phyloP scores from a whole-genome alignment of 78 protist genomes.

The Goniomonas avonlea region DNA sequence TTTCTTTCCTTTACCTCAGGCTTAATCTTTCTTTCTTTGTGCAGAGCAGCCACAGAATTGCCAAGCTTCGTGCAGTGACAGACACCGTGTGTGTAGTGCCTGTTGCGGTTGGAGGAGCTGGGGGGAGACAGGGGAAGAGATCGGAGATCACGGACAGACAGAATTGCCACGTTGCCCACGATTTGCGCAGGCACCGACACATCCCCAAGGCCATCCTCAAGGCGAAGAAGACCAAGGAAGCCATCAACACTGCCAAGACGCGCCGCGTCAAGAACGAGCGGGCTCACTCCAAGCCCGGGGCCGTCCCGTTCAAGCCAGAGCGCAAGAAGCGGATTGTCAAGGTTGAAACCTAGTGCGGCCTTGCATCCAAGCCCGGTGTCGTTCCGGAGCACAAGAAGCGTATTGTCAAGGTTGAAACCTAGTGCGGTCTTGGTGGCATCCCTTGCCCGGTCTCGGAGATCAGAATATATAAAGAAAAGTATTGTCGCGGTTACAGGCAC shows the following conservation, averaged over 20 bases:
- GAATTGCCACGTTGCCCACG: too few species aligned
- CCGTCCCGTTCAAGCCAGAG: slow-evolving; percentile 13
- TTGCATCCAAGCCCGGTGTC: slow-evolving; percentile 7
- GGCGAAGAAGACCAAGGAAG: slow-evolving; percentile 22
- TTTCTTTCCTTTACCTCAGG: too few species aligned
- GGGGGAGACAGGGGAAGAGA: too few species aligned
- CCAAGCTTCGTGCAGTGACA: too few species aligned
- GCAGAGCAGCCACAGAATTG: too few species aligned
- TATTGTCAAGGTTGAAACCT: slow-evolving; percentile 1
- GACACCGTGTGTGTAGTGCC: too few species aligned
- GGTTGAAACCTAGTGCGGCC: too few species aligned
- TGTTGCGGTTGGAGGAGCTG: background rate
- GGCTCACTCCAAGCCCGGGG: background rate
- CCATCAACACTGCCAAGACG: background rate
- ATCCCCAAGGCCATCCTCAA: slow-evolving; percentile 36
- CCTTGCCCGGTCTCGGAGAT: slow-evolving; percentile 18
- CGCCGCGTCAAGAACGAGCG: slow-evolving; percentile 7
- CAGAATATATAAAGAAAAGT: background rate
- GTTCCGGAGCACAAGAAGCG: slow-evolving; percentile 1
- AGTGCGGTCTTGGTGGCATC: too few species aligned
- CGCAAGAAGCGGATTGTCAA: background rate
- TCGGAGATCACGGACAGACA: too few species aligned
- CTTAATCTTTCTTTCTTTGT: too few species aligned
- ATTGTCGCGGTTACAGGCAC: background rate
- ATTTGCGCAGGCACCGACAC: slow-evolving; percentile 36